Base-by-base conservation (phyloP, 441 rosid genomes). In the Raphanus hybrid region DNA sequence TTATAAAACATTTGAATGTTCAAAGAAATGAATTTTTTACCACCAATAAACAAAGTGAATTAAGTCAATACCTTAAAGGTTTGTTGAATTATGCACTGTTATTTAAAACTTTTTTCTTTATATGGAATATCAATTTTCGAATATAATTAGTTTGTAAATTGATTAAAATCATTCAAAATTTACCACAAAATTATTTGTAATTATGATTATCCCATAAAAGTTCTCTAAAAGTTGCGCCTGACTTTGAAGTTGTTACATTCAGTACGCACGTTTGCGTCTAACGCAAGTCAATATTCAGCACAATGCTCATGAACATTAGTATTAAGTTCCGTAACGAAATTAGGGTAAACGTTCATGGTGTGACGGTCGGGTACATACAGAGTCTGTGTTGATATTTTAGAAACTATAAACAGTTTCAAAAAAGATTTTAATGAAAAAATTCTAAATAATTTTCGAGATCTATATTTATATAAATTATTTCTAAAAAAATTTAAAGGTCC, bases 1-100 rank as follows among this genome's bases (percentile, higher is more conserved):
- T 71, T 45, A 29, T 45, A 8, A 37, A 15, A 54, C 58, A 6
- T 20, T 26, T 16, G 55, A 0, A 12, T 70, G 27, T 58, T 65
- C 61, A 43, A 64, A 18, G 29, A 70, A 43, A 45, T n/a, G 3
- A 71, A 7, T 34, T 7, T 58, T 64, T 78, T 73, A 77, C 73
- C 70, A 71, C 69, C 48, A 65, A 43, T 29, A 34, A 77, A 20
- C 2, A 12, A 29, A 43, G 34, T 32, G 14, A 67, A 60, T 45
- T 45, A 65, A 65, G 34, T 41, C 69, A 18, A 27, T 8, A 62
- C 48, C 61, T n/a, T 61, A 45, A 27, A 61, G 60, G n/a, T 43
- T 45, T 70, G 23, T 58, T 23, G 50, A 55, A 55, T 11, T 43
- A 45, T 45, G 3, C 3, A n/a, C 54, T 48, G 54, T 48, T n/a